Evolutionary conservation across 176 grass and related monocot species (phyloP), one percentile per base, ranked within the genome.

Genomic region (Oryza punctata): DNA sequence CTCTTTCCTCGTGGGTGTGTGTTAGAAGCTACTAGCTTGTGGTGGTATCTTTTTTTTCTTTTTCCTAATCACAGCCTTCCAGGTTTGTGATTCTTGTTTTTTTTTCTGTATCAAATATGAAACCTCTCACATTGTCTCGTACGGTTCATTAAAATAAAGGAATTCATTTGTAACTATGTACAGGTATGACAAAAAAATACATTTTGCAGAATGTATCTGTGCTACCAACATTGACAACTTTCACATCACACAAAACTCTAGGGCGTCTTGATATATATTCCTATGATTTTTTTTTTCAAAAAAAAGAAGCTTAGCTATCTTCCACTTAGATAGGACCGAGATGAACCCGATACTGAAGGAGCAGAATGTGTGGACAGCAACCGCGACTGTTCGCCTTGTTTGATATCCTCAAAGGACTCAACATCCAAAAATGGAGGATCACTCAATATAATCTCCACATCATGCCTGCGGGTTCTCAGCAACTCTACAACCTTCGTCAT

Each of bases 401-500:
- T 85, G 21, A 91, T 59, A 24, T 91, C 75, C 28, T 92, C 87
- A 38, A 85, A 60, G 7, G 67, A 80, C 69, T 90, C 84, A 1
- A 94, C 72, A 75, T 79, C 78, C 8, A 92, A 80, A 88, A 94
- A 97, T 18, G 91, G 94, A 74, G 94, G 94, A 35, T 90, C 94
- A 35, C 83, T 90, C 83, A 97, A 78, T 23, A 94, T 40, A 47
- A 97, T 46, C 63, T 91, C 72, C 30, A 84, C 46, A 85, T 91
- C 79, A 63, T 82, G 72, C 23, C 72, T 83, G 21, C 67, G 86
- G 40, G 67, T 97, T 86, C 94, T 90, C 43, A 97, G 78, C 43
- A 94, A 57, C 67, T 92, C 94, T 30, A 97, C 89, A 50, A 94
- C 94, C 78, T 97, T 94, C 1, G 81, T 81, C 94, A 97, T 97